A percentile compares a stretch with the other conserved stretches of the same genome.
Conservation (phyloP, 768 basidiomycete genomes). For the Boletales sp. region DNA sequence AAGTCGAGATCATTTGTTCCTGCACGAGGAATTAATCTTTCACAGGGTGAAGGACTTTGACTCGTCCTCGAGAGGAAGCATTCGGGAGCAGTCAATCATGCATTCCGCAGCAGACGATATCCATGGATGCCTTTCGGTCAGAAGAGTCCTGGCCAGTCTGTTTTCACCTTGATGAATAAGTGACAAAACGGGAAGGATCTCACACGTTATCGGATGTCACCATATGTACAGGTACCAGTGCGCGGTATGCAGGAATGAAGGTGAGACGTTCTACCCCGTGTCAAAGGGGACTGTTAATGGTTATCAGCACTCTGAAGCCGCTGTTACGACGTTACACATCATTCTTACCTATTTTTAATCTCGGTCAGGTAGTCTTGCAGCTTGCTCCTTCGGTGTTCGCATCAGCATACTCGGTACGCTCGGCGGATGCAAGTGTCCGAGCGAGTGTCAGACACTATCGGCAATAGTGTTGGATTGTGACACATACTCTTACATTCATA, state of each 20-base stretch:
- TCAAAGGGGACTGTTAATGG: not conserved
- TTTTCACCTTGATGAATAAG: not conserved
- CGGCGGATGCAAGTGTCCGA: no score
- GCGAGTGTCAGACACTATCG: not conserved
- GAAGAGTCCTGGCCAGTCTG: not conserved
- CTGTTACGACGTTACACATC: not conserved
- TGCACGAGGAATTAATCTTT: not conserved
- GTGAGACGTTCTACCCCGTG: not conserved
- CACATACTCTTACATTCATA: not conserved
- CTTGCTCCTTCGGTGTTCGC: no score
- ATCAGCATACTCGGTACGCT: no score
- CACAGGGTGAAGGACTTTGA: no score
- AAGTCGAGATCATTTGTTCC: not conserved
- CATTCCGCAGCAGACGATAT: not conserved
- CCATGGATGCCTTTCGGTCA: not conserved
- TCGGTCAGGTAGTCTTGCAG: no score
- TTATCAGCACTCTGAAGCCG: not conserved
- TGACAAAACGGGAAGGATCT: constrained; percentile 2
- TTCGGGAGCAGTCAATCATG: not conserved
- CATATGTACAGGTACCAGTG: constrained; percentile 2
- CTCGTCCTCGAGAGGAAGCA: not conserved
- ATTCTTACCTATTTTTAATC: not conserved
- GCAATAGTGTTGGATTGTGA: not conserved
- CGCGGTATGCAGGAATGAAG: not conserved
- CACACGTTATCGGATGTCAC: not conserved